A percentile compares a stretch with the other conserved stretches of the same genome.
These are phyloP conservation scores for Ploettnerulaceae sp. DNA, from an alignment of 2,329 filamentous ascomycete species.

Conservation along the genomic window DNA sequence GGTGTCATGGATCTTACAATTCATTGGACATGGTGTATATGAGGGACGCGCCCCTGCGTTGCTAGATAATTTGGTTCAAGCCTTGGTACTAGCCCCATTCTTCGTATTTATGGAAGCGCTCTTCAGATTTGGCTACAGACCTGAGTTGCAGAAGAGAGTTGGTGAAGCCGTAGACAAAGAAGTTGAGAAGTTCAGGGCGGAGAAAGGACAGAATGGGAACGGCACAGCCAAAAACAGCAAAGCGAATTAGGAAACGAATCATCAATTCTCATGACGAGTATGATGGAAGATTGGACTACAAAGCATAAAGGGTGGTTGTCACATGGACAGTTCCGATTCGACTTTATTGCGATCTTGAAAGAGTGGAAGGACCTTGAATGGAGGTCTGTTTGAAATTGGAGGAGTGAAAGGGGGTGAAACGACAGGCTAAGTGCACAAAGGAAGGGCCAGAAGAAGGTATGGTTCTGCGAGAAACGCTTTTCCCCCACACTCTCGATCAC, in stretches of 20 bases:
- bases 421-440: neutral
- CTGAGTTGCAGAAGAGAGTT: slow-evolving; percentile 77
- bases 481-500: neutral
- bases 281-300: neutral
- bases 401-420: neutral
- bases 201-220: slow-evolving; percentile 40
- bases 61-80: slow-evolving; percentile 87
- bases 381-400: neutral
- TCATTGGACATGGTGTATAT: slow-evolving; percentile 84
- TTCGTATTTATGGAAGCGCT: slow-evolving; percentile 96
- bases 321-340: neutral
- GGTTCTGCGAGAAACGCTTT: slow-evolving; percentile 5
- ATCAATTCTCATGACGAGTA: neutral
- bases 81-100: slow-evolving; percentile 86
- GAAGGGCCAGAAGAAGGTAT: neutral
- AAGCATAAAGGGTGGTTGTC: neutral
- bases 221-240: slow-evolving; percentile 45
- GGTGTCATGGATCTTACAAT: slow-evolving; percentile 80
- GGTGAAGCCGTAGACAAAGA: slow-evolving; percentile 71
- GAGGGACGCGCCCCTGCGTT: slow-evolving; percentile 85
- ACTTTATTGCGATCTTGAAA: neutral
- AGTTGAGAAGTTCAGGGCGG: slow-evolving; percentile 65
- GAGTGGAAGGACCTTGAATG: neutral
- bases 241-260: slow-evolving; percentile 36
- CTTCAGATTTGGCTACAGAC: slow-evolving; percentile 85